Percentiles rank a stretch among this genome's conserved stretches.
Conservation (phyloP, 108 stramenopile genomes). For the Parietichytrium sp. region DNA sequence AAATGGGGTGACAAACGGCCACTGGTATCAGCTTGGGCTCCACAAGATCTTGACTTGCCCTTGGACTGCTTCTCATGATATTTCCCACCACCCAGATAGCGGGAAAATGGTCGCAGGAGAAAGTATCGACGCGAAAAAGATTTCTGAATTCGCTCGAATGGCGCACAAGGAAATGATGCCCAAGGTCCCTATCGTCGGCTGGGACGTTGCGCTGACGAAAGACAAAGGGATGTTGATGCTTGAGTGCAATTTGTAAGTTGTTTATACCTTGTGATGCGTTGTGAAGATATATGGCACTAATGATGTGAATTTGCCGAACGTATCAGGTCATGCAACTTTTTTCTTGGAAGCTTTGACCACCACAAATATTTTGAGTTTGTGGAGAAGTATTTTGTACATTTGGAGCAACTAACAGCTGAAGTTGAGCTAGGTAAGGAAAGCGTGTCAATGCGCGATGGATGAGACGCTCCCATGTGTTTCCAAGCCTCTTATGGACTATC, state of each 20-base stretch:
- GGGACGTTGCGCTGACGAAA: constrained; percentile 65
- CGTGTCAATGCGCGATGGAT: no score
- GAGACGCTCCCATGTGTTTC: no score
- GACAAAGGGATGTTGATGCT: constrained; percentile 57
- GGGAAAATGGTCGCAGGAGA: constrained; percentile 48
- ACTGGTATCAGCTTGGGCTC: constrained; percentile 90
- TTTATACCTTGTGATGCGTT: no score
- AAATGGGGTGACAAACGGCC: constrained; percentile 89
- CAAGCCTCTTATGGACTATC: no score
- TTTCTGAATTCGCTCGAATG: constrained; percentile 44
- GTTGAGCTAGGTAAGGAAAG: no score
- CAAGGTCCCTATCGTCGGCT: constrained; percentile 52
- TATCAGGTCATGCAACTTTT: constrained; percentile 73
- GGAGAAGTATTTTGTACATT: constrained; percentile 1
- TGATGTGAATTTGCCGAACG: constrained; percentile 56
- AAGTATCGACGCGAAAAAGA: constrained; percentile 46
- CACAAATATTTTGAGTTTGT: background rate
- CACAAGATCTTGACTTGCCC: constrained; percentile 25
- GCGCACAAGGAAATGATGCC: constrained; percentile 55
- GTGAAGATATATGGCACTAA: background rate
- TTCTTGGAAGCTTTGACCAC: constrained; percentile 52
- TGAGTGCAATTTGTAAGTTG: constrained; percentile 55
- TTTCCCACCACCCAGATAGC: constrained; percentile 55
- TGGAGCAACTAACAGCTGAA: background rate
- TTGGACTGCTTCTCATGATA: constrained; percentile 51